Evolutionary conservation across 495 filamentous ascomycete genomes (phyloP).

Genomic region (Lineolata rhizophorae): DNA sequence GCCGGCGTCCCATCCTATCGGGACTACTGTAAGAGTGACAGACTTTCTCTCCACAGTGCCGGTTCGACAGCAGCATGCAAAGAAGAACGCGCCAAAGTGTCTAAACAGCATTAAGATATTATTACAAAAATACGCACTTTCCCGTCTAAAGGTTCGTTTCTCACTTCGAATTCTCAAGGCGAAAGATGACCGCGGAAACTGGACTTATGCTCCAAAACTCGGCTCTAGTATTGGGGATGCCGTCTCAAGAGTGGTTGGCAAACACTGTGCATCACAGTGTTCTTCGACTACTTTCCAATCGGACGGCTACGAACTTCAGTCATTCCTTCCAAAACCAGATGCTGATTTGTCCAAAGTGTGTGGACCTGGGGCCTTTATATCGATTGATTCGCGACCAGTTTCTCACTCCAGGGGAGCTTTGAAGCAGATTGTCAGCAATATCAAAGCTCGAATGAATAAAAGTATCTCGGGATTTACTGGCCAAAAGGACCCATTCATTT

Average conservation of each 20-base stretch:
- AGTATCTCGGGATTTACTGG: conserved; percentile 5
- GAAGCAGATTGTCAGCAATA: conserved; percentile 40
- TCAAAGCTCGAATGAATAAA: conserved; percentile 23
- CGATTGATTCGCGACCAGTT: conserved; percentile 59
- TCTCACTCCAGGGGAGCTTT: conserved; percentile 36
- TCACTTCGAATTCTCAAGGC: conserved; percentile 44
- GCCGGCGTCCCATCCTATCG: conserved; percentile 40
- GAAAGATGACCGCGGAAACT: conserved; percentile 39
- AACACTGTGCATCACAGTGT: conserved; percentile 35
- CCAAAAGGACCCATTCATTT: conserved; percentile 44
- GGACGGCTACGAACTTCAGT: conserved; percentile 26
- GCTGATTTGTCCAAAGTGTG: conserved; percentile 31
- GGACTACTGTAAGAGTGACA: conserved; percentile 51
- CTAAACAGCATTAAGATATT: conserved; percentile 41
- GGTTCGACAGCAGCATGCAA: conserved; percentile 43
- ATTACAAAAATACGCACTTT: conserved; percentile 55
- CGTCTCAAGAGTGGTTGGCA: conserved; percentile 46
- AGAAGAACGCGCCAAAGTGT: conserved; percentile 39
- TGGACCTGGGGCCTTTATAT: conserved; percentile 41
- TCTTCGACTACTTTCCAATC: conserved; percentile 16
- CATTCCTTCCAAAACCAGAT: conserved; percentile 33
- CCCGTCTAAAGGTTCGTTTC: conserved; percentile 39
- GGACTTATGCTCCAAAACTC: conserved; percentile 44
- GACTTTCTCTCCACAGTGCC: conserved; percentile 50
- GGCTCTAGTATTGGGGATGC: conserved; percentile 36